A percentile compares a stretch with the other conserved stretches of the same genome.
Conservation (phyloP, 2,329 filamentous ascomycete species). For the Cytospora schulzeri region DNA sequence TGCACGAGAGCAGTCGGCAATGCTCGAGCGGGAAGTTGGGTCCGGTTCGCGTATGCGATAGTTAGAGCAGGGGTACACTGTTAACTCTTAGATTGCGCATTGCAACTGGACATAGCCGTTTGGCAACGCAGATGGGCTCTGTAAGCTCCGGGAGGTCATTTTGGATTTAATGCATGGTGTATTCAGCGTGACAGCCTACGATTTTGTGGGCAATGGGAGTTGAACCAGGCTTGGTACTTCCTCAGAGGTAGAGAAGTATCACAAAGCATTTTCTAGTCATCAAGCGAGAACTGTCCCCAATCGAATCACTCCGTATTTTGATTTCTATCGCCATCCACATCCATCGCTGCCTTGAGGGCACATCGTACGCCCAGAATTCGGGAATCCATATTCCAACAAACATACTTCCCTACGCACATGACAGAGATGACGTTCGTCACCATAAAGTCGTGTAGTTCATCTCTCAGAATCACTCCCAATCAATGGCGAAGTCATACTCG, state of each 20-base stretch:
- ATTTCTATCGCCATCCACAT: neutral
- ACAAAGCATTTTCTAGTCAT: neutral
- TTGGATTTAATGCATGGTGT: neutral
- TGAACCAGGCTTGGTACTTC: neutral
- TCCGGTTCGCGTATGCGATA: neutral
- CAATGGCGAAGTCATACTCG: neutral
- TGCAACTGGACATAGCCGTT: neutral
- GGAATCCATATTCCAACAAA: neutral
- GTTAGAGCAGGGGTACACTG: neutral
- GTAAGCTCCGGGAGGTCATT: neutral
- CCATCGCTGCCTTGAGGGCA: neutral
- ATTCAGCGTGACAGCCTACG: neutral
- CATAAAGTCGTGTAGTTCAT: neutral
- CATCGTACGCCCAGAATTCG: neutral
- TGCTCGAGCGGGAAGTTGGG: neutral
- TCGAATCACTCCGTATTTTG: slow-evolving; percentile 2
- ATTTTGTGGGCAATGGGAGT: neutral
- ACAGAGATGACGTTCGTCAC: neutral
- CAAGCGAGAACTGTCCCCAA: neutral
- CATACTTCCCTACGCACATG: neutral
- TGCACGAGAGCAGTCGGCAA: neutral
- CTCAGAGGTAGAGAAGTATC: neutral
- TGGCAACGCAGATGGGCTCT: neutral
- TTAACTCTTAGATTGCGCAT: neutral
- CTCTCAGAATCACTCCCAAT: neutral